These are phyloP conservation scores for Myriosclerotinia duriaeana DNA, from an alignment of 2,329 filamentous ascomycete genomes.

Conservation along the genomic window DNA sequence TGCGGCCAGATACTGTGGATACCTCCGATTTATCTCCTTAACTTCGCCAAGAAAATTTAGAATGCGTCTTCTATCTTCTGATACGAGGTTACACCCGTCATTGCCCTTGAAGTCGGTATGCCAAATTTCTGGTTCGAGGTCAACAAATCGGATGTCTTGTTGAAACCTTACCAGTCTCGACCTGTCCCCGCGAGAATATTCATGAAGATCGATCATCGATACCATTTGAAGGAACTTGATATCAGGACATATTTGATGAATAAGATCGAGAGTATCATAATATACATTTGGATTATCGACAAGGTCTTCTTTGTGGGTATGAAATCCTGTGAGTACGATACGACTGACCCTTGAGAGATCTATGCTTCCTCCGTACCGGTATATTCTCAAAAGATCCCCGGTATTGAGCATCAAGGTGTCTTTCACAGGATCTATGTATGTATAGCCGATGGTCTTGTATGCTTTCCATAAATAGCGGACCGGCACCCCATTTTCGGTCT, in stretches of 20 bases:
- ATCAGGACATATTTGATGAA: not conserved
- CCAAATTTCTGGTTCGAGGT: not conserved
- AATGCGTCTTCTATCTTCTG: not conserved
- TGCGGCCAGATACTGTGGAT: not conserved
- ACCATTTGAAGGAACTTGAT: not conserved
- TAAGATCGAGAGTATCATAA: fast-evolving
- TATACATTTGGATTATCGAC: fast-evolving
- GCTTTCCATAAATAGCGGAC: not conserved
- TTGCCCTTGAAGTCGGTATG: not conserved
- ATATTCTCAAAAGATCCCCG: not conserved
- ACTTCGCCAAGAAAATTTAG: not conserved
- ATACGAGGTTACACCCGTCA: not conserved
- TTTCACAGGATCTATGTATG: not conserved
- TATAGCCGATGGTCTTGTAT: not conserved
- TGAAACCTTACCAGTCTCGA: too few species aligned
- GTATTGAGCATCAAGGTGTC: constrained; percentile 11
- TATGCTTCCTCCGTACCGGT: not conserved
- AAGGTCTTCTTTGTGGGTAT: fast-evolving
- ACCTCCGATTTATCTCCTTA: not conserved
- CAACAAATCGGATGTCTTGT: too few species aligned
- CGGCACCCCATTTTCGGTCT: not conserved
- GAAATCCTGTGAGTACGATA: not conserved
- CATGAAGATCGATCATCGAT: too few species aligned
- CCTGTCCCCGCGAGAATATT: too few species aligned
- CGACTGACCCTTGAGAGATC: not conserved